phyloP scores from a whole-genome alignment of 129 eudicot genomes.

The Rutidosis leptorrhynchoides region DNA sequence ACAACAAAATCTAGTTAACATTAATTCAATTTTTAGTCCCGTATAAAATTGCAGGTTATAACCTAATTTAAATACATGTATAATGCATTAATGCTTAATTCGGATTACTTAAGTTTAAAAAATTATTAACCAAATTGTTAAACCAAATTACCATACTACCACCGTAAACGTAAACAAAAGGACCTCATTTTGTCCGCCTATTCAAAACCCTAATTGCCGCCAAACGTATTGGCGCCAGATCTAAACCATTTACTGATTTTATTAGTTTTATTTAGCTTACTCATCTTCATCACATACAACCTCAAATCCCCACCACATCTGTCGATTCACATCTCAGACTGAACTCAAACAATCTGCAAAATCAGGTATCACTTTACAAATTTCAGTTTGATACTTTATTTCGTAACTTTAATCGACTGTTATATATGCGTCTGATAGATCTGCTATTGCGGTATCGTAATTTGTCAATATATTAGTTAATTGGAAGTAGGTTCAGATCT shows the following conservation, averaged over 20 bases:
- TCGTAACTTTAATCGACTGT: neutral
- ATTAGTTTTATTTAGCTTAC: neutral
- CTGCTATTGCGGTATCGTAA: neutral
- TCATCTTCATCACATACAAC: conserved; percentile 4
- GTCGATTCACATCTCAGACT: neutral
- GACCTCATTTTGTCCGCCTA: neutral
- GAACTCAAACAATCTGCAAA: neutral
- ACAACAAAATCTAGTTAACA: too few relatives aligned
- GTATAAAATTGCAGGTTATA: too few relatives aligned
- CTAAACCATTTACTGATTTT: neutral
- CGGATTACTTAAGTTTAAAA: too few relatives aligned
- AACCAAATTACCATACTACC: neutral
- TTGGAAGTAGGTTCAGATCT: neutral
- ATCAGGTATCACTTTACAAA: conserved; percentile 18
- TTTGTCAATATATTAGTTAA: neutral
- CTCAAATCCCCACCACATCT: conserved; percentile 16
- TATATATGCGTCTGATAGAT: neutral
- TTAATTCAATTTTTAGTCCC: too few relatives aligned
- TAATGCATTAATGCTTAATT: too few relatives aligned
- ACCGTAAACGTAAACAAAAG: neutral
- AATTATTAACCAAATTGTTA: neutral
- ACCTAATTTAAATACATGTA: too few relatives aligned
- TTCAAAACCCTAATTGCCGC: conserved; percentile 63
- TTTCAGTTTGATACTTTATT: conserved; percentile 10
- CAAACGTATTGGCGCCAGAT: conserved; percentile 52